A percentile compares a stretch with the other conserved stretches of the same genome.
phyloP scores from a whole-genome alignment of 176 grass and related monocot species.

The Oryza brachyantha region DNA sequence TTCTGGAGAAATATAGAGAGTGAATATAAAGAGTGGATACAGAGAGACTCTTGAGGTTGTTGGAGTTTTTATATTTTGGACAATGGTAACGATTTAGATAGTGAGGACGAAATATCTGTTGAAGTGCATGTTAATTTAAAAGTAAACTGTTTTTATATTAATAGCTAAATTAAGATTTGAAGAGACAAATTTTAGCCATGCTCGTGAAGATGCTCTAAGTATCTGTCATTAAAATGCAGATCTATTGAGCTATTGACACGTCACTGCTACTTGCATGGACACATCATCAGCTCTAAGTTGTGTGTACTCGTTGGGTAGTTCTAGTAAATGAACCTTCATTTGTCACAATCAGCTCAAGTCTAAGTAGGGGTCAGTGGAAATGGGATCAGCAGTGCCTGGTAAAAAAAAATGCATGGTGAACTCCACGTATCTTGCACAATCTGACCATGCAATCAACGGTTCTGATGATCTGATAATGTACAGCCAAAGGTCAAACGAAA shows the following conservation, averaged over 20 bases:
- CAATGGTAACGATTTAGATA: too few species aligned
- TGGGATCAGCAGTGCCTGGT: neutral
- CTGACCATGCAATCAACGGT: neutral
- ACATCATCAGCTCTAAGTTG: neutral
- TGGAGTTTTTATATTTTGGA: too few species aligned
- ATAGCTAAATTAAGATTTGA: too few species aligned
- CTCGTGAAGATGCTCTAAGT: too few species aligned
- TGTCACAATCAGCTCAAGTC: neutral
- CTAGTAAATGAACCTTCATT: neutral
- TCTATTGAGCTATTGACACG: slow-evolving; percentile 18
- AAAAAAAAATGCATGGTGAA: neutral
- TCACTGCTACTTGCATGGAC: neutral
- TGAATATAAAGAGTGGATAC: too few species aligned
- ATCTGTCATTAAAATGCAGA: neutral
- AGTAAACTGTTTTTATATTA: too few species aligned
- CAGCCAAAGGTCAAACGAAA: neutral
- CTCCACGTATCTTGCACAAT: neutral
- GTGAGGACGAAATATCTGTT: too few species aligned
- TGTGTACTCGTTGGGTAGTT: neutral
- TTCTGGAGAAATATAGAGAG: too few species aligned
- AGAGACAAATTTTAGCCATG: too few species aligned
- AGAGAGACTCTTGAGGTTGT: too few species aligned
- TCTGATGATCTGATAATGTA: neutral
- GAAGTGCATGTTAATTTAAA: too few species aligned
- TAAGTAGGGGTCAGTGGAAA: neutral